Evolutionary conservation across 2,329 filamentous ascomycete species (phyloP).

Genomic region (Talaromyces sp.): DNA sequence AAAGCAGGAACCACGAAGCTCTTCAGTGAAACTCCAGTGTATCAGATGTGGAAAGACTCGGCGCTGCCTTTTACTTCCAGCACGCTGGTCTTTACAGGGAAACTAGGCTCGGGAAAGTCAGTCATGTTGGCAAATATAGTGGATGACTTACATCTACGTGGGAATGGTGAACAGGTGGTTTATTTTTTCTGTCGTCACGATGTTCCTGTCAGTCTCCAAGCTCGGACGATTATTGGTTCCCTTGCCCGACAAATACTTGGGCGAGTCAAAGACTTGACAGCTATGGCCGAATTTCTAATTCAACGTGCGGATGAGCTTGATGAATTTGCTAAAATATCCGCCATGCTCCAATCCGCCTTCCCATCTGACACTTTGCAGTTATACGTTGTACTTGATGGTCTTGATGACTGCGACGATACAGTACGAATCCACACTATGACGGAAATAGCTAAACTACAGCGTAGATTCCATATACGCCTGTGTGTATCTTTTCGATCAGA

Average conservation of each 20-base stretch:
- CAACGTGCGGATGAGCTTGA: background rate
- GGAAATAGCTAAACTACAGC: background rate
- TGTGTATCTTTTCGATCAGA: background rate
- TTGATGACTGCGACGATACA: background rate
- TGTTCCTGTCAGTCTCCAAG: slow-evolving; percentile 30
- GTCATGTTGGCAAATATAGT: slow-evolving; percentile 51
- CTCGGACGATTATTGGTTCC: slow-evolving; percentile 35
- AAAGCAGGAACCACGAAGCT: slow-evolving; percentile 43
- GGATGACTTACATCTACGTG: slow-evolving; percentile 37
- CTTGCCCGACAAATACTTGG: slow-evolving; percentile 38
- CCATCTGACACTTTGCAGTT: background rate
- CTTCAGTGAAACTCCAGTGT: slow-evolving; percentile 22
- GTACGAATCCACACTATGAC: background rate
- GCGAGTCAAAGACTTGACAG: background rate
- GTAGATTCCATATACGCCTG: background rate
- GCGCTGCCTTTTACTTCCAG: slow-evolving; percentile 25
- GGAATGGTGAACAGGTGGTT: slow-evolving; percentile 18
- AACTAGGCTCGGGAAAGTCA: slow-evolving; percentile 51
- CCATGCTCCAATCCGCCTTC: background rate
- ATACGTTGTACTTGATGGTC: background rate
- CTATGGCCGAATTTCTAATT: background rate
- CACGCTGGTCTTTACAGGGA: slow-evolving; percentile 40
- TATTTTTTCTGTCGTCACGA: slow-evolving; percentile 43
- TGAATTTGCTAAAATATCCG: background rate
- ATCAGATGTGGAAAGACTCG: slow-evolving; percentile 32